Evolutionary conservation across 371 early-diverging fungal species (phyloP).

Genomic region (Smittium culicis): DNA sequence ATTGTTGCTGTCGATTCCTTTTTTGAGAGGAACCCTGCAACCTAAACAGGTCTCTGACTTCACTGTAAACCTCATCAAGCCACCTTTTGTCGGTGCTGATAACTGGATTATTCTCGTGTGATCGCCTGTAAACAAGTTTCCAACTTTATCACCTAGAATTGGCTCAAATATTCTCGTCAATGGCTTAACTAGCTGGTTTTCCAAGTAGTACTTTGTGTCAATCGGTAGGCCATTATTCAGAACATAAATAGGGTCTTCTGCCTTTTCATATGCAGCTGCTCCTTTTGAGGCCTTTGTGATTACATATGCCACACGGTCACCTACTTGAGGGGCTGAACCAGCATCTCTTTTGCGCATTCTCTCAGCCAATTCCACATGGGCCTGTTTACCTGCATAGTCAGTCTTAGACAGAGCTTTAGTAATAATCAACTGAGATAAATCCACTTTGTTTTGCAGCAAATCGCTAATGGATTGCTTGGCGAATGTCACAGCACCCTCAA

Average conservation of each 20-base stretch:
- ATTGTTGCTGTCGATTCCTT: background rate
- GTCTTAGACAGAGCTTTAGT: slow-evolving; percentile 94
- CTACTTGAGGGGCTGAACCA: slow-evolving; percentile 90
- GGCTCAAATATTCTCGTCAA: slow-evolving; percentile 97
- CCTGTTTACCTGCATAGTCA: slow-evolving; percentile 94
- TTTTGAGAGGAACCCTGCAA: slow-evolving; percentile 75
- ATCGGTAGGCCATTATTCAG: slow-evolving; percentile 98
- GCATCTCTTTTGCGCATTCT: slow-evolving; percentile 95
- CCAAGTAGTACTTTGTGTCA: slow-evolving; percentile 97
- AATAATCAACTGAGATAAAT: slow-evolving; percentile 95
- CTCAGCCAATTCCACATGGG: slow-evolving; percentile 95
- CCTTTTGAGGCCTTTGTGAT: slow-evolving; percentile 83
- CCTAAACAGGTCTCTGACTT: slow-evolving; percentile 84
- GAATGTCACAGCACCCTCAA: slow-evolving; percentile 74
- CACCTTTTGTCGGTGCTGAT: slow-evolving; percentile 77
- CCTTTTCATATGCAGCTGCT: slow-evolving; percentile 91
- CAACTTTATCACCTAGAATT: slow-evolving; percentile 83
- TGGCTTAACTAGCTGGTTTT: slow-evolving; percentile 97
- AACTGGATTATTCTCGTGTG: slow-evolving; percentile 83
- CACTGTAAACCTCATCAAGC: slow-evolving; percentile 87
- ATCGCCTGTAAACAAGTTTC: slow-evolving; percentile 66
- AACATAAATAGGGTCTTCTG: slow-evolving; percentile 99
- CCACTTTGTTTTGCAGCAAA: slow-evolving; percentile 91
- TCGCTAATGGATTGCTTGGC: slow-evolving; percentile 87
- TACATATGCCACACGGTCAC: slow-evolving; percentile 99